phyloP scores from a whole-genome alignment of 805 yeast species.

The Teunomyces atbi region DNA sequence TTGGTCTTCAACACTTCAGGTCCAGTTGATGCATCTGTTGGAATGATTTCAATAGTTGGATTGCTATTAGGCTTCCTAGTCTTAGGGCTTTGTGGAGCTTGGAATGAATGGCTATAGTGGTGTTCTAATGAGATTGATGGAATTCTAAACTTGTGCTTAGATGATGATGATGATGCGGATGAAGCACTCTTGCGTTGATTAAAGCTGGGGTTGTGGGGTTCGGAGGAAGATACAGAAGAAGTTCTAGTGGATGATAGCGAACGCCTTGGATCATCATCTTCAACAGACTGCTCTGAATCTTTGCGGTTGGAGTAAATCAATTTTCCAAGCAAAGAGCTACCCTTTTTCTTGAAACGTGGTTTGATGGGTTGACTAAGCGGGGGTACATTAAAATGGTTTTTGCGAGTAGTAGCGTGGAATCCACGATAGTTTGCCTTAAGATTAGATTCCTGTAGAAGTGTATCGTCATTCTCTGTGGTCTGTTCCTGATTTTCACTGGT shows the following conservation, averaged over 20 bases:
- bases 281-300: slow-evolving; percentile 21
- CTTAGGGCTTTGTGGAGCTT: neutral
- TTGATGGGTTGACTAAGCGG: slow-evolving; percentile 51
- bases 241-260: slow-evolving; percentile 4
- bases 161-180: slow-evolving; percentile 16
- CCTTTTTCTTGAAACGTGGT: slow-evolving; percentile 42
- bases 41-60: slow-evolving; percentile 6
- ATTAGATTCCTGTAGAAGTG: neutral
- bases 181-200: slow-evolving; percentile 15
- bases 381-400: slow-evolving; percentile 36
- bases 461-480: neutral
- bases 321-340: slow-evolving; percentile 37
- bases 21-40: slow-evolving; percentile 8
- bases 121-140: slow-evolving; percentile 36
- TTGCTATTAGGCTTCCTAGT: slow-evolving; percentile 14
- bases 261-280: neutral
- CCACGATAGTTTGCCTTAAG: slow-evolving; percentile 35
- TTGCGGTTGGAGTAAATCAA: slow-evolving; percentile 35
- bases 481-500: neutral
- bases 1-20: neutral
- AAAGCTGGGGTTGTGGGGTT: neutral
- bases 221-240: slow-evolving; percentile 9
- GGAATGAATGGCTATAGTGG: slow-evolving; percentile 15
- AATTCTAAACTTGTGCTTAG: slow-evolving; percentile 36
- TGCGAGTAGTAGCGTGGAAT: slow-evolving; percentile 35